Conservation (phyloP, 495 filamentous ascomycete genomes). For the Penicilliopsis zonata region DNA sequence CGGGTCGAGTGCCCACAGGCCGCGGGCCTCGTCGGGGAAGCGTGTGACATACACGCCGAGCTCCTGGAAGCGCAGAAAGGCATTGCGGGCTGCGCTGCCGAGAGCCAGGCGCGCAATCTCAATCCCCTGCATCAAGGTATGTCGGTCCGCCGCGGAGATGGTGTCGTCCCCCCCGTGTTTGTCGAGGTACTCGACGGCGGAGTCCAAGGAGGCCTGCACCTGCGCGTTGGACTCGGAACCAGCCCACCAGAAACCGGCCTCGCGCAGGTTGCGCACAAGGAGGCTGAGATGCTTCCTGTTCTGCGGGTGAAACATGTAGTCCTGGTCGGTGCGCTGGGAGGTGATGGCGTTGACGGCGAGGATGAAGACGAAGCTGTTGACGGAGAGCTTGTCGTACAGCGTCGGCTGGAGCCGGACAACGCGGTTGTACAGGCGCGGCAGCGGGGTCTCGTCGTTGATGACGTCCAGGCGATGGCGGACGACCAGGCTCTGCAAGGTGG, state of each 20-base stretch:
- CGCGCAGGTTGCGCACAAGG: constrained; percentile 66
- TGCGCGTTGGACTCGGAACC: constrained; percentile 58
- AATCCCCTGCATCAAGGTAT: constrained; percentile 49
- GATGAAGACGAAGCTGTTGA: constrained; percentile 74
- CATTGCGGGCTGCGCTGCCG: constrained; percentile 46
- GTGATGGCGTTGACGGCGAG: constrained; percentile 80
- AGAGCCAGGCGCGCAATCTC: constrained; percentile 46
- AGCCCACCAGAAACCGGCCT: constrained; percentile 85
- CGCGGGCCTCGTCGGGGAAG: constrained; percentile 41
- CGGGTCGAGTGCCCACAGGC: constrained; percentile 57
- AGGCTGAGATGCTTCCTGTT: constrained; percentile 51
- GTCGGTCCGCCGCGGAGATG: constrained; percentile 47
- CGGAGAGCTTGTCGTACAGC: constrained; percentile 68
- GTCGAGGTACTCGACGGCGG: constrained; percentile 50
- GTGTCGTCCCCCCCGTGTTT: constrained; percentile 33
- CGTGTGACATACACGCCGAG: constrained; percentile 58
- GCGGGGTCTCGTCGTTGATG: constrained; percentile 46
- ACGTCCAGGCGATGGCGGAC: constrained; percentile 67
- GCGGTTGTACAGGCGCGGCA: constrained; percentile 61
- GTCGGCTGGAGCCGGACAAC: constrained; percentile 66
- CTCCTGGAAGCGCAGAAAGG: constrained; percentile 58
- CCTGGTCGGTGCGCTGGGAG: constrained; percentile 68
- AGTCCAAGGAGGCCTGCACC: constrained; percentile 47
- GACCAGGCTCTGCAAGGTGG: constrained; percentile 63
- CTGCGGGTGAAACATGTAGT: constrained; percentile 78